Base-by-base conservation (phyloP, 768 basidiomycete genomes). In the Suillus subalutaceus region DNA sequence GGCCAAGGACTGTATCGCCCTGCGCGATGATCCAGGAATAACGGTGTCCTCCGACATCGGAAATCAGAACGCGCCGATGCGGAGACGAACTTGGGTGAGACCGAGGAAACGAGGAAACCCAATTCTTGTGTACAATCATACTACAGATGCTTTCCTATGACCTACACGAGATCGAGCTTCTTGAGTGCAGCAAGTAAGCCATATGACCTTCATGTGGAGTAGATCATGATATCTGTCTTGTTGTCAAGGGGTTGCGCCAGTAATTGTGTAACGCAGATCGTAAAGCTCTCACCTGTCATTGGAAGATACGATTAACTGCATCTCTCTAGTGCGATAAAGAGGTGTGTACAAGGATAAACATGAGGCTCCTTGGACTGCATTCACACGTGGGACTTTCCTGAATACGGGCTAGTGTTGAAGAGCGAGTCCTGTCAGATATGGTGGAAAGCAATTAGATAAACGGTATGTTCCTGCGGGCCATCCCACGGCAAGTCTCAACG, bases 161-260 rank as follows among this genome's bases (percentile, higher is more conserved):
- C 55, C 26, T 37, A 35, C 32, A n/a, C 12, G 20, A 16, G 26
- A 52, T 52, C 50, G 90, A 26, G 6, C 23, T 50, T 50, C 50
- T 23, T 23, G 13, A 13, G 23, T 50, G 3, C 50, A 50, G 6
- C 13, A 50, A 50, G 6, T 6, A 50, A 50, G 48, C 13, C 2
- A 23, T 50, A 23, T 15, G 23, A 23, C n/a, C n/a, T 50, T 23
- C 23, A 23, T 23, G 23, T 50, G 23, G 48, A n/a, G 9, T 30
- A 53, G 26, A 53, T 32, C 30, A 32, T 53, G 18, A 18, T 16
- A 9, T 3, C 52, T 16, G 15, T 52, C 52, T 30, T 52, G 26
- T 52, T 16, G 26, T 52, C 16, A 16, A 30, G 15, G 32, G 32
- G 32, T 32, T 32, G 32, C 26, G 26, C 26, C 26, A 26, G 26